These are phyloP conservation scores for Abelmoschus esculentus DNA, from an alignment of 345 rosid species.

Conservation along the genomic window DNA sequence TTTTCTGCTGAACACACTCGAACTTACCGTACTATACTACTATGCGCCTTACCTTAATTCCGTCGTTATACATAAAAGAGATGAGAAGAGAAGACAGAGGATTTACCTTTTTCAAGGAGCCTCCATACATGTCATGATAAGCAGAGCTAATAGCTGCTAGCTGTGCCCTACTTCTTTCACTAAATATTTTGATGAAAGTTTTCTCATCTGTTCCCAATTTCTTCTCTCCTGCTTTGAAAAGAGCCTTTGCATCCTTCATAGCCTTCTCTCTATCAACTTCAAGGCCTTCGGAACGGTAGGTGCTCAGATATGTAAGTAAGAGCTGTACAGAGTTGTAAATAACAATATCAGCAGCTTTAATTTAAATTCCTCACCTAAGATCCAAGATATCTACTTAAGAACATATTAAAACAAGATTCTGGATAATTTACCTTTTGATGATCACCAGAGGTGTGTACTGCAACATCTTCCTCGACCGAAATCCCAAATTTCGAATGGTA, in stretches of 20 bases:
- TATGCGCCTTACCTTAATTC: too few relatives aligned
- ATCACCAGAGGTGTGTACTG: constrained; percentile 34
- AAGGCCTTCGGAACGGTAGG: constrained; percentile 44
- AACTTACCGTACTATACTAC: too few relatives aligned
- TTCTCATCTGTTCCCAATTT: constrained; percentile 66
- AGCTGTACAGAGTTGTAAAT: constrained; percentile 29
- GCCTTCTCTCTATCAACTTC: constrained; percentile 38
- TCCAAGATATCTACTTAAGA: not conserved
- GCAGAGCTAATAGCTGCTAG: constrained; percentile 38
- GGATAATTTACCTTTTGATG: constrained; percentile 36
- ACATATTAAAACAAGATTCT: not conserved
- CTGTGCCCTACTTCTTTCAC: constrained; percentile 56
- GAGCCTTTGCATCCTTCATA: constrained; percentile 45
- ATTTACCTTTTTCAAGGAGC: constrained; percentile 46
- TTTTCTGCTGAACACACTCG: too few relatives aligned
- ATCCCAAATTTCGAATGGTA: constrained; percentile 38
- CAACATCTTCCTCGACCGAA: constrained; percentile 47
- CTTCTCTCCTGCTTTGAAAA: constrained; percentile 63
- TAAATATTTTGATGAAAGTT: constrained; percentile 43
- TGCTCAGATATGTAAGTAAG: constrained; percentile 41
- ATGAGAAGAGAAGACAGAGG: not conserved
- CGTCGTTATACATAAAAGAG: not conserved
- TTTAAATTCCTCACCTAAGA: not conserved
- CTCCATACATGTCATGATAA: constrained; percentile 41
- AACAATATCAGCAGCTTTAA: constrained; percentile 4